phyloP scores from a whole-genome alignment of 805 yeast genomes.

The Kregervanrija delftensis region DNA sequence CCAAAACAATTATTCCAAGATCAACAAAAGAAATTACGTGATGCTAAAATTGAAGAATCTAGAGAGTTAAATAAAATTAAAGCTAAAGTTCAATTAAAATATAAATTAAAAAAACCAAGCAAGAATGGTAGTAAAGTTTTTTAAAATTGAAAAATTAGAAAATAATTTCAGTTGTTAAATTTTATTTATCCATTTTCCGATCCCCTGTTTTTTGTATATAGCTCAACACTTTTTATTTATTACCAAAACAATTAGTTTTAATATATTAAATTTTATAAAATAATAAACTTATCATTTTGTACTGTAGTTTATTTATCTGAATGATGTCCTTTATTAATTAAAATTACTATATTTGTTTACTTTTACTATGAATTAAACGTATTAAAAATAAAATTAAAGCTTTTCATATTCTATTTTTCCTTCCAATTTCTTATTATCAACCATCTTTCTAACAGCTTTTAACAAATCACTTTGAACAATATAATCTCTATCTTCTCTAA shows the following conservation, averaged over 20 bases:
- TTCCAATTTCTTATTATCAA: slow-evolving; percentile 93
- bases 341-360: too few species aligned
- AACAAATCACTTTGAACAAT: slow-evolving; percentile 88
- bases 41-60: slow-evolving; percentile 17
- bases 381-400: slow-evolving; percentile 36
- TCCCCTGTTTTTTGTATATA: too few species aligned
- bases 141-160: too few species aligned
- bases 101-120: slow-evolving; percentile 15
- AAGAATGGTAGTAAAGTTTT: slow-evolving; percentile 1
- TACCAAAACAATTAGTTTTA: too few species aligned
- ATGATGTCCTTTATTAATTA: too few species aligned
- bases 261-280: too few species aligned
- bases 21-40: slow-evolving; percentile 12
- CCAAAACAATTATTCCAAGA: slow-evolving; percentile 14
- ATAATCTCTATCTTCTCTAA: slow-evolving; percentile 94
- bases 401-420: slow-evolving; percentile 95
- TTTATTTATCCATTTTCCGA: too few species aligned
- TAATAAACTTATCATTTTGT: too few species aligned
- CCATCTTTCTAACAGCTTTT: slow-evolving; percentile 98
- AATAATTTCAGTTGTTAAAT: too few species aligned
- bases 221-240: too few species aligned
- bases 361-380: too few species aligned
- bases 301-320: too few species aligned
- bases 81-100: slow-evolving; percentile 13
- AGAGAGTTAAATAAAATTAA: slow-evolving; percentile 16